Evolutionary conservation across 2,329 filamentous ascomycete genomes (phyloP).

Genomic region (Aspergillus fischeri): DNA sequence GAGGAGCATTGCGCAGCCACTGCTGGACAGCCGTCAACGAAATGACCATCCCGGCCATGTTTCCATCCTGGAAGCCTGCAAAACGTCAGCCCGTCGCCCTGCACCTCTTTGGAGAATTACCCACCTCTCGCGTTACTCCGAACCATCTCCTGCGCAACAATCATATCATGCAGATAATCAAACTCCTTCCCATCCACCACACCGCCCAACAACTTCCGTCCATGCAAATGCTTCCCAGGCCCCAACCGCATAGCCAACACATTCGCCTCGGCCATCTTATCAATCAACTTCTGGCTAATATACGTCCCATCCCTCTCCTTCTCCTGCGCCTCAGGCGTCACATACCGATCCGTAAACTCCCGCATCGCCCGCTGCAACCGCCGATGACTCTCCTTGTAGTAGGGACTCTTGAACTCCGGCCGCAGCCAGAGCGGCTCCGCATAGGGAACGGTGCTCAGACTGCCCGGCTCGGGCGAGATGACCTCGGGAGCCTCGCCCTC

Average conservation of each 20-base stretch:
- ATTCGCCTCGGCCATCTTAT: slow-evolving; percentile 70
- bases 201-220: slow-evolving; percentile 63
- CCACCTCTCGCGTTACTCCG: slow-evolving; percentile 63
- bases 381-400: slow-evolving; percentile 72
- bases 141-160: slow-evolving; percentile 68
- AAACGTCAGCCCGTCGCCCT: neutral
- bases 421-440: slow-evolving; percentile 80
- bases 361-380: slow-evolving; percentile 65
- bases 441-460: slow-evolving; percentile 74
- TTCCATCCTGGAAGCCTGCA: slow-evolving; percentile 72
- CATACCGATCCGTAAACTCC: slow-evolving; percentile 66
- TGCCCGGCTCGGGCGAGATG: slow-evolving; percentile 64
- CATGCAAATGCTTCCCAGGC: slow-evolving; percentile 76
- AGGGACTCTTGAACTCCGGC: slow-evolving; percentile 71
- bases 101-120: neutral
- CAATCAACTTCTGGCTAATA: slow-evolving; percentile 67
- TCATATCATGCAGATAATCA: slow-evolving; percentile 81
- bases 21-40: slow-evolving; percentile 74
- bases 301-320: slow-evolving; percentile 70
- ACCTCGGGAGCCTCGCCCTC: slow-evolving; percentile 71
- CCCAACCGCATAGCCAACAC: slow-evolving; percentile 79
- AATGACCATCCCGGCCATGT: slow-evolving; percentile 83
- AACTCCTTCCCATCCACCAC: slow-evolving; percentile 74
- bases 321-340: slow-evolving; percentile 70
- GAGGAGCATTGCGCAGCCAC: slow-evolving; percentile 64